Evolutionary conservation across 495 filamentous ascomycete genomes (phyloP).

Genomic region (Lindgomyces ingoldianus): DNA sequence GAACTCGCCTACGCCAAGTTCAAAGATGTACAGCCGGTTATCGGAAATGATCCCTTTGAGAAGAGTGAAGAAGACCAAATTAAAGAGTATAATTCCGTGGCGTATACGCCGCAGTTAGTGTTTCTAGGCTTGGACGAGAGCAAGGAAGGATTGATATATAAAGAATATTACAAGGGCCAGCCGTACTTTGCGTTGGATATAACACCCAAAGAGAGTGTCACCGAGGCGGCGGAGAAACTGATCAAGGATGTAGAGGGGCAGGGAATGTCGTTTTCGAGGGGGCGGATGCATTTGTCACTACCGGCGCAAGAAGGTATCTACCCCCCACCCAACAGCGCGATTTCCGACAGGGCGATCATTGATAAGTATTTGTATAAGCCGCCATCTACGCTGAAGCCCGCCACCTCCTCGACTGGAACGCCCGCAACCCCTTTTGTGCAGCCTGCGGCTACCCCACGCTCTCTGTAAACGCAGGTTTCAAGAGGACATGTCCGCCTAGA

Average conservation of each 20-base stretch:
- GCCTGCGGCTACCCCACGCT: slow-evolving; percentile 82
- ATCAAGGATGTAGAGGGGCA: slow-evolving; percentile 60
- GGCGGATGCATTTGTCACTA: slow-evolving; percentile 59
- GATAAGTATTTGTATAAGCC: slow-evolving; percentile 57
- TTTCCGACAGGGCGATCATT: slow-evolving; percentile 7
- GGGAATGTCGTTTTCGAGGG: slow-evolving; percentile 61
- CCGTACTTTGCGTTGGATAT: slow-evolving; percentile 91
- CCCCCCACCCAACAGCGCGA: neutral
- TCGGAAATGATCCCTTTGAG: slow-evolving; percentile 69
- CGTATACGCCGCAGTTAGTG: slow-evolving; percentile 66
- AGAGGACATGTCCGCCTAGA: slow-evolving; percentile 82
- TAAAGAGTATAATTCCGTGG: slow-evolving; percentile 69
- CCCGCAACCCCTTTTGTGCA: slow-evolving; percentile 86
- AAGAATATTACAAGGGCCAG: slow-evolving; percentile 65
- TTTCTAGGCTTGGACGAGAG: slow-evolving; percentile 85
- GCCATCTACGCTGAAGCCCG: slow-evolving; percentile 91
- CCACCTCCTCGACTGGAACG: slow-evolving; percentile 92
- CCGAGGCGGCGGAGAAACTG: slow-evolving; percentile 52
- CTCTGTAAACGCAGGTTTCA: slow-evolving; percentile 84
- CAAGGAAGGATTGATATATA: slow-evolving; percentile 53
- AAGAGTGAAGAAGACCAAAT: slow-evolving; percentile 72
- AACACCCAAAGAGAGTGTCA: slow-evolving; percentile 65
- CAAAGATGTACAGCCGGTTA: slow-evolving; percentile 65
- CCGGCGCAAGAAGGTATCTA: slow-evolving; percentile 61
- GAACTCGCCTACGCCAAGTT: slow-evolving; percentile 63